Evolutionary conservation across 805 yeast species (phyloP).

Genomic region (Komagataella populi): DNA sequence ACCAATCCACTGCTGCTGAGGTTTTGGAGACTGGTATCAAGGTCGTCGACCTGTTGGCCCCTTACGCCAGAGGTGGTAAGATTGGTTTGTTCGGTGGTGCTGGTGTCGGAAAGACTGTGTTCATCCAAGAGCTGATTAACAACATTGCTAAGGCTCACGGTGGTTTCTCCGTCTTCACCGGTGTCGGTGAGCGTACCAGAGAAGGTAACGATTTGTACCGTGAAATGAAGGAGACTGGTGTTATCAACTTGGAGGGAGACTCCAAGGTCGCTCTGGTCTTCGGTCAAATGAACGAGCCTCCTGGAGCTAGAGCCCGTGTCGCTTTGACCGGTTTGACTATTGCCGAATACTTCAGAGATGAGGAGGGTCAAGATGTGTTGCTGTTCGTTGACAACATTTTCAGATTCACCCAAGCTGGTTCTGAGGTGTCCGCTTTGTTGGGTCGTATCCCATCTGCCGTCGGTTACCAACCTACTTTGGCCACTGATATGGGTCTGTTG

Average conservation of each 20-base stretch:
- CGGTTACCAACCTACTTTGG: conserved; percentile 99
- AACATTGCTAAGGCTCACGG: conserved; percentile 99
- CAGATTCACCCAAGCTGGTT: conserved; percentile 99
- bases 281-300: conserved; percentile 99
- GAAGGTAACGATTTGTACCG: conserved; percentile 99
- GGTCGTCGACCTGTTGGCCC: conserved; percentile 98
- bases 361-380: conserved; percentile 99
- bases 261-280: conserved; percentile 98
- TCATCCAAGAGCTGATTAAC: conserved; percentile 98
- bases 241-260: conserved; percentile 98
- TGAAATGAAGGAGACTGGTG: conserved; percentile 99
- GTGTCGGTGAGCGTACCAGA: conserved; percentile 99
- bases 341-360: conserved; percentile 99
- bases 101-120: conserved; percentile 99
- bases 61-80: conserved; percentile 99
- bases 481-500: conserved; percentile 99
- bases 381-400: conserved; percentile 98
- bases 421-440: conserved; percentile 98
- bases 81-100: conserved; percentile 99
- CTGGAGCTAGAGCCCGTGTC: conserved; percentile 99
- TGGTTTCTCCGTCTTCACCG: conserved; percentile 99
- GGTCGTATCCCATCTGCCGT: conserved; percentile 99
- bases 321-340: conserved; percentile 99
- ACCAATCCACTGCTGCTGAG: conserved; percentile 97
- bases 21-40: conserved; percentile 98